phyloP scores from a whole-genome alignment of 2,329 filamentous ascomycete genomes.

The Aspergillus novoparasiticus region DNA sequence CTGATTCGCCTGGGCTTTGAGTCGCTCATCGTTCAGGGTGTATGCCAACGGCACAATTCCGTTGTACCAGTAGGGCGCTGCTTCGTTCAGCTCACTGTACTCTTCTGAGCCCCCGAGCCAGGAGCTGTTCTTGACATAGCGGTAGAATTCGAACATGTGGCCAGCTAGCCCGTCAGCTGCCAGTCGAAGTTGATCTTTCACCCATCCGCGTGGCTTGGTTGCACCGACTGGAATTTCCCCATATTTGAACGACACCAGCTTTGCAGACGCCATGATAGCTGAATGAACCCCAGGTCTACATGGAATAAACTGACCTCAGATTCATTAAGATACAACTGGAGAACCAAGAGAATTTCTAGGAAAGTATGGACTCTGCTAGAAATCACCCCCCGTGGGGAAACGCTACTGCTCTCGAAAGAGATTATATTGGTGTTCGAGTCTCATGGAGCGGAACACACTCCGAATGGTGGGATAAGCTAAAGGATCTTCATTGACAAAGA shows the following conservation, averaged over 20 bases:
- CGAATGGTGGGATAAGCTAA: not conserved
- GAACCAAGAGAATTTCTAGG: not conserved
- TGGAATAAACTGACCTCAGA: not conserved
- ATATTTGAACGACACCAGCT: not conserved
- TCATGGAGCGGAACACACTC: not conserved
- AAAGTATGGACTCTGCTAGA: not conserved
- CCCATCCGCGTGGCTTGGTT: slow-evolving; percentile 55
- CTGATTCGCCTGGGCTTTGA: slow-evolving; percentile 54
- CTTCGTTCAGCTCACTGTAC: slow-evolving; percentile 58
- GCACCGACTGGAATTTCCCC: slow-evolving; percentile 49
- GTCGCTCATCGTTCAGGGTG: slow-evolving; percentile 48
- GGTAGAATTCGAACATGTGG: slow-evolving; percentile 58
- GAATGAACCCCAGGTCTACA: not conserved
- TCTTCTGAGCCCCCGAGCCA: slow-evolving; percentile 57
- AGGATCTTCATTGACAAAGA: not conserved
- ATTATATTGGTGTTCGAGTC: not conserved
- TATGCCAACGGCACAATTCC: slow-evolving; percentile 60
- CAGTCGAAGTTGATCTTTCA: slow-evolving; percentile 53
- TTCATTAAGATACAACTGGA: not conserved
- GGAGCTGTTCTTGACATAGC: slow-evolving; percentile 53
- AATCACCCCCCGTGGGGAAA: not conserved
- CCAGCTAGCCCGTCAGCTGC: slow-evolving; percentile 57
- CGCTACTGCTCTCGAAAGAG: not conserved
- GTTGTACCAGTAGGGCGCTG: slow-evolving; percentile 62
- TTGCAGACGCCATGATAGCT: not conserved